These are phyloP conservation scores for Trypanosomatidae sp. DNA, from an alignment of 208 protist genomes.

Conservation along the genomic window DNA sequence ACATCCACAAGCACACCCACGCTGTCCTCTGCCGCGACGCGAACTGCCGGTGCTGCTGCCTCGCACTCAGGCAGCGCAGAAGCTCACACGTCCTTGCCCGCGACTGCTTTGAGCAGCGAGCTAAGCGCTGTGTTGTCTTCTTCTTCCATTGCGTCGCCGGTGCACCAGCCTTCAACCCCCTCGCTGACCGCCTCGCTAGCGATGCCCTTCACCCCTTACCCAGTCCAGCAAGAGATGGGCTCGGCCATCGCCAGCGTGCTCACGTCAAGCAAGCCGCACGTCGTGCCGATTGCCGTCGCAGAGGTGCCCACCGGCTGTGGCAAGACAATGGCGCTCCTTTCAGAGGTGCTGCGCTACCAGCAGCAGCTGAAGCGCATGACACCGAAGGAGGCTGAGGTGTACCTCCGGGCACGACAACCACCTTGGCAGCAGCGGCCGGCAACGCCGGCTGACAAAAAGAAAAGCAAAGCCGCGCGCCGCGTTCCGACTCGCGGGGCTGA, in stretches of 20 bases:
- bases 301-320: slow-evolving; percentile 97
- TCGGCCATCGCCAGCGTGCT: slow-evolving; percentile 44
- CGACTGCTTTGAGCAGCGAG: no score
- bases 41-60: no score
- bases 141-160: no score
- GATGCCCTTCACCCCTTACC: slow-evolving; percentile 84
- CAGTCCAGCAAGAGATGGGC: slow-evolving; percentile 90
- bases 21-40: no score
- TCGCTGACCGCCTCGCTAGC: no score
- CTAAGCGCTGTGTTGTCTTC: no score
- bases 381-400: slow-evolving; percentile 90
- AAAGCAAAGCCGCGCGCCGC: neutral
- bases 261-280: slow-evolving; percentile 19
- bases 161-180: no score
- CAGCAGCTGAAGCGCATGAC: slow-evolving; percentile 91
- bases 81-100: no score
- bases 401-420: slow-evolving; percentile 78
- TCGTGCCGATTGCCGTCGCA: slow-evolving; percentile 57
- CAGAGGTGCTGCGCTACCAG: slow-evolving; percentile 78
- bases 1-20: no score
- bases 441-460: neutral
- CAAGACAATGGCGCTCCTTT: slow-evolving; percentile 97
- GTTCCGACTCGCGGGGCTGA: neutral
- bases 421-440: slow-evolving; percentile 28
- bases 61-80: no score